phyloP scores from a whole-genome alignment of 2,329 filamentous ascomycete species.

The Ceratocystis diversiconidia region DNA sequence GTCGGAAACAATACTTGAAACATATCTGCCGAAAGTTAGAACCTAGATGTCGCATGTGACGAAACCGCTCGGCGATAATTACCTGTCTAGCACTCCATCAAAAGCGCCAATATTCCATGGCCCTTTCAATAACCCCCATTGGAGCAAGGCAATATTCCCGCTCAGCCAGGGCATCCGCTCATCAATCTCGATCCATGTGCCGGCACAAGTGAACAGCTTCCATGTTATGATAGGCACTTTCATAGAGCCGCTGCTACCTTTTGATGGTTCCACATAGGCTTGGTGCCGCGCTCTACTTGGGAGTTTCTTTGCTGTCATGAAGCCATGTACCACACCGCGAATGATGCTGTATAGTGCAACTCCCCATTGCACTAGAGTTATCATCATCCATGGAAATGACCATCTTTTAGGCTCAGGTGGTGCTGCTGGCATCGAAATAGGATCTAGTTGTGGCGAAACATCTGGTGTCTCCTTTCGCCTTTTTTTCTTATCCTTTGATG shows the following conservation, averaged over 20 bases:
- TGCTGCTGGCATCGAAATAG: neutral
- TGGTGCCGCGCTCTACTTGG: slow-evolving; percentile 19
- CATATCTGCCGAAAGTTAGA: slow-evolving; percentile 30
- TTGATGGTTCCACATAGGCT: slow-evolving; percentile 6
- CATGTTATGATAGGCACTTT: slow-evolving; percentile 61
- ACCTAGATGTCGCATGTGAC: neutral
- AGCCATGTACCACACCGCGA: slow-evolving; percentile 42
- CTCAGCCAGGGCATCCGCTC: slow-evolving; percentile 82
- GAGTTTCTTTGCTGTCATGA: slow-evolving; percentile 21
- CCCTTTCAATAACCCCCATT: slow-evolving; percentile 58
- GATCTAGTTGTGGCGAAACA: neutral
- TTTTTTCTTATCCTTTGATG: slow-evolving; percentile 14
- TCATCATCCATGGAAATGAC: slow-evolving; percentile 37
- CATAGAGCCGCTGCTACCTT: slow-evolving; percentile 15
- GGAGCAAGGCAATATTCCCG: slow-evolving; percentile 59
- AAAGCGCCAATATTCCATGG: slow-evolving; percentile 61
- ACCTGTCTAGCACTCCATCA: slow-evolving; percentile 80
- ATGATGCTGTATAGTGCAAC: slow-evolving; percentile 45
- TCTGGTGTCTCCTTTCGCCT: neutral
- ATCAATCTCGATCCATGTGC: slow-evolving; percentile 58
- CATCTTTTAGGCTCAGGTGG: slow-evolving; percentile 21
- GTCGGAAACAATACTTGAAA: slow-evolving; percentile 42
- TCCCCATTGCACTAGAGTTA: slow-evolving; percentile 40
- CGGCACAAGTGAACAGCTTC: slow-evolving; percentile 59
- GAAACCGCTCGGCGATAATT: slow-evolving; percentile 33